phyloP scores from a whole-genome alignment of 2,329 filamentous ascomycete species.

The Trichoderma endophyticum region DNA sequence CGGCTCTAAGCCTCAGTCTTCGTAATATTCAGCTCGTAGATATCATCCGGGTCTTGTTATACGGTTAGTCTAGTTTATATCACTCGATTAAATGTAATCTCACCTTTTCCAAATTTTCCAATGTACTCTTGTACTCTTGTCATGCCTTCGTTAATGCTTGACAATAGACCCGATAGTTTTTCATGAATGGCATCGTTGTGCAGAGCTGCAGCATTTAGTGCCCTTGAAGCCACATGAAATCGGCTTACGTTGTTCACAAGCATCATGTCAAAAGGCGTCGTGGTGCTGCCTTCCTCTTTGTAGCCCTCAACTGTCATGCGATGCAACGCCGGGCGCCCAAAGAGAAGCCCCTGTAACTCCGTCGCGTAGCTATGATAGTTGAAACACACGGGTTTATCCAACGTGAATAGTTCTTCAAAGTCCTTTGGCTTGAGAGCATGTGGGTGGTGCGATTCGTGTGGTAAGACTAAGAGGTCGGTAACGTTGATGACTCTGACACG shows the following conservation, averaged over 20 bases:
- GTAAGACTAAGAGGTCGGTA: constrained; percentile 59
- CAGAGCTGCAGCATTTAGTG: neutral
- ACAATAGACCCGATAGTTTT: neutral
- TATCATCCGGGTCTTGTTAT: neutral
- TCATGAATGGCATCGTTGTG: neutral
- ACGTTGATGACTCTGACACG: constrained; percentile 58
- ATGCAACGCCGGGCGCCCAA: constrained; percentile 51
- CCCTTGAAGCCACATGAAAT: constrained; percentile 42
- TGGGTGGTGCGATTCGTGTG: constrained; percentile 53
- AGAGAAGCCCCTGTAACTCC: constrained; percentile 60
- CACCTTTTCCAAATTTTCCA: neutral
- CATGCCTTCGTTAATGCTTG: neutral
- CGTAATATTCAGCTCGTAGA: neutral
- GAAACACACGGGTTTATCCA: constrained; percentile 55
- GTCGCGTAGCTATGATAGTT: constrained; percentile 65
- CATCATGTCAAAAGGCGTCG: constrained; percentile 64
- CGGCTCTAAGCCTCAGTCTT: neutral
- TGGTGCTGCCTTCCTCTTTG: constrained; percentile 63
- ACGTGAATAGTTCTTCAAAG: constrained; percentile 57
- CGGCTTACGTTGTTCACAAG: constrained; percentile 54
- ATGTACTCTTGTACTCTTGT: neutral
- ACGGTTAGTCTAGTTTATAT: neutral
- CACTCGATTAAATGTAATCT: neutral
- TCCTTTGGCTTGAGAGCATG: constrained; percentile 51
- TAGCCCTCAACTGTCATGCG: constrained; percentile 58